Evolutionary conservation across 2,329 filamentous ascomycete species (phyloP), one percentile per base, ranked within the genome.

Genomic region (Fusarium begoniae): DNA sequence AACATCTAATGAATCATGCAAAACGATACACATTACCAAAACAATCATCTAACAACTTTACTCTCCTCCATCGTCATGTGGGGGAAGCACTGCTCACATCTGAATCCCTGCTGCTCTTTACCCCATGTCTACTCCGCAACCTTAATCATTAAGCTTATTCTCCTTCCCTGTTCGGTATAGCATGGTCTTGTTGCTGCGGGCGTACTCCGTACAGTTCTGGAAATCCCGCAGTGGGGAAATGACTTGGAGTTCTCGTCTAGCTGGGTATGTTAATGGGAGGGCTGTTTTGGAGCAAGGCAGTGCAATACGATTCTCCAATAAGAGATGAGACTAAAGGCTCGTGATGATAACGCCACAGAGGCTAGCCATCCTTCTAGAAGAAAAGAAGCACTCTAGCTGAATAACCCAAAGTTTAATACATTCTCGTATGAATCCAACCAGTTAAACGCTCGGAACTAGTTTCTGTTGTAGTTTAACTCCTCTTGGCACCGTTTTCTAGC

Each of bases 111-210:
- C 20, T 43, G 32, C 20, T n/a, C 37, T 22, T 45, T 48, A 30
- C 61, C 50, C 64, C 63, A 66, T 48, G 35, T 26, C 62, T 38
- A 53, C 65, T 40, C 65, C 65, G 32, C 67, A 70, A 70, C 67
- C 68, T 70, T 70, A 70, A 61, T 53, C 58, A 18, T 70, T 70
- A 70, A 70, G 58, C 67, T 70, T 70, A 65, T 26, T 61, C 67
- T 61, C 69, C 70, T 71, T 74, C 71, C 71, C 32, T 17, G 56
- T 72, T 56, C 11, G 56, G 71, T 54, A 32, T 35, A 15, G 32
- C 14, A 35, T 37, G 24, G 40, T 38, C 32, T 8, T 11, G 14
- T 8, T 24, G 18, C 57, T 67, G 48, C 70, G 63, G 71, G 58
- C 71, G 71, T n/a, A n/a, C n/a, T n/a, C n/a, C n/a, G n/a, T 54